These are phyloP conservation scores for Discostella stelligeroides DNA, from an alignment of 108 stramenopile species.

Conservation along the genomic window DNA sequence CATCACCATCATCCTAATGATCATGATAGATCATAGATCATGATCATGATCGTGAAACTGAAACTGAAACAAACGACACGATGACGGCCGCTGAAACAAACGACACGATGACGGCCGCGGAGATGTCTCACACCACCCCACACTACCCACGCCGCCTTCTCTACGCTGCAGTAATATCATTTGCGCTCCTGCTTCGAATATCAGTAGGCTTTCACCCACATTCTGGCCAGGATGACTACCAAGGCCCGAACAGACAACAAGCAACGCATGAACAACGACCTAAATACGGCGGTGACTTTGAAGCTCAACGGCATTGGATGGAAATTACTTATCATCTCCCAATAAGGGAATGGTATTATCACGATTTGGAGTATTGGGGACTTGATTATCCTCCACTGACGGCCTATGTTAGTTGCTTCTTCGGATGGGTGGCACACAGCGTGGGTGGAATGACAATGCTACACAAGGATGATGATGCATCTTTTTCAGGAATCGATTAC, in stretches of 20 bases:
- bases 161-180: conserved; percentile 22
- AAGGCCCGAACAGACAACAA: conserved; percentile 40
- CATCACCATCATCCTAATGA: too few species aligned
- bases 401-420: conserved; percentile 80
- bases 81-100: too few species aligned
- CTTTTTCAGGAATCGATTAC: conserved; percentile 7
- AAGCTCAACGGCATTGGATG: conserved; percentile 99
- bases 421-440: conserved; percentile 60
- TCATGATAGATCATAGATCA: too few species aligned
- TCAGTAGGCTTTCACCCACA: conserved; percentile 74
- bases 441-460: conserved; percentile 70
- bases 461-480: neutral
- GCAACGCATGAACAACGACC: neutral
- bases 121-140: neutral
- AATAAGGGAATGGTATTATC: conserved; percentile 87
- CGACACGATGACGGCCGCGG: too few species aligned
- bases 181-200: conserved; percentile 55
- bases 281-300: conserved; percentile 92
- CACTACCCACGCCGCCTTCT: neutral
- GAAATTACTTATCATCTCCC: conserved; percentile 88
- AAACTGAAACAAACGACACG: too few species aligned
- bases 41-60: too few species aligned
- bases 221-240: conserved; percentile 84
- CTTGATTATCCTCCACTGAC: conserved; percentile 96
- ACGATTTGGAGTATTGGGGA: conserved; percentile 93